Percentiles rank a stretch among this genome's conserved stretches.
phyloP scores from a whole-genome alignment of 1,284 basidiomycete genomes.

The Neolentinus lepideus region DNA sequence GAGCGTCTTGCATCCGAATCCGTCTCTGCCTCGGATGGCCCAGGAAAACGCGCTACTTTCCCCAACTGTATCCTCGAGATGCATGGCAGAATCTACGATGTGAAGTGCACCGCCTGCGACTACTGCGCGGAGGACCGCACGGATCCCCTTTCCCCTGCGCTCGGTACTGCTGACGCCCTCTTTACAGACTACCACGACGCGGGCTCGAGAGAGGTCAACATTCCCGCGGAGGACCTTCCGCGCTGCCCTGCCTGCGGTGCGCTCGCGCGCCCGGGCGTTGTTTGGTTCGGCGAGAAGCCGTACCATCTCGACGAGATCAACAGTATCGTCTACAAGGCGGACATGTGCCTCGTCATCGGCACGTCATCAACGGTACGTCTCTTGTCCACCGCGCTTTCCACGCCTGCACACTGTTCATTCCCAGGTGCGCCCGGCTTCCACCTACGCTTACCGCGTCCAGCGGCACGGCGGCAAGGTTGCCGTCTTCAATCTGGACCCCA shows the following conservation, averaged over 20 bases:
- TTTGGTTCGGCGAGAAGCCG: constrained; percentile 59
- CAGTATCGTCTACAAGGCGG: constrained; percentile 36
- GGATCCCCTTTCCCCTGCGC: background rate
- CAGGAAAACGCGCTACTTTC: background rate
- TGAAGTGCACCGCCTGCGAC: constrained; percentile 42
- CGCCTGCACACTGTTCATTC: background rate
- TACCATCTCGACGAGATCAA: constrained; percentile 36
- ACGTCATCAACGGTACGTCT: constrained; percentile 48
- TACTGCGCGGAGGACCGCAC: constrained; percentile 16
- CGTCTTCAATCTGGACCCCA: constrained; percentile 53
- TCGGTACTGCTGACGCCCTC: background rate
- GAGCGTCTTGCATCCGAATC: background rate
- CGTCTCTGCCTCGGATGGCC: background rate
- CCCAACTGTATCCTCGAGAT: constrained; percentile 42
- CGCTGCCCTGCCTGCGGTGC: constrained; percentile 41
- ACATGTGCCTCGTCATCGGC: constrained; percentile 56
- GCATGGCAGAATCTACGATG: constrained; percentile 57
- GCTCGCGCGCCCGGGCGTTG: constrained; percentile 52
- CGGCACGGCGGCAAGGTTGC: constrained; percentile 39
- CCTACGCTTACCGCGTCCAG: constrained; percentile 28
- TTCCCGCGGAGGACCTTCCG: constrained; percentile 30
- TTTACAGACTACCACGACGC: background rate
- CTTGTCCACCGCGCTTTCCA: background rate
- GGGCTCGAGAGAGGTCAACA: background rate
- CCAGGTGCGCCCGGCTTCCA: constrained; percentile 41